These are phyloP conservation scores for Pythium brassicae DNA, from an alignment of 352 stramenopile genomes.

Conservation along the genomic window DNA sequence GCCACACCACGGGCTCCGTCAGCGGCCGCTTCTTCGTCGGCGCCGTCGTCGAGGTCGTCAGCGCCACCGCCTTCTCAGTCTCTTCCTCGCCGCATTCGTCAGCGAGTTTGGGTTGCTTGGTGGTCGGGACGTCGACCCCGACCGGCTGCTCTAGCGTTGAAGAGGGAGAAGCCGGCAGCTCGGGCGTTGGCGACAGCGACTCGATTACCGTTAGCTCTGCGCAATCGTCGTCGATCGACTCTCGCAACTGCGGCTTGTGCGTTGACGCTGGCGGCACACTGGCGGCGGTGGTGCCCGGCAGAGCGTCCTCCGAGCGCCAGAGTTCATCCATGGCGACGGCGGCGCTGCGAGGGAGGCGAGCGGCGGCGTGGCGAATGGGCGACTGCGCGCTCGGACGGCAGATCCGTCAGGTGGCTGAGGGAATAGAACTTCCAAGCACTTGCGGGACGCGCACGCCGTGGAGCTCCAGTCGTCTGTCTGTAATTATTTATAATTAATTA, in stretches of 20 bases:
- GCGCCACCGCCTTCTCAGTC: neutral
- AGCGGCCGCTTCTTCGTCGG: slow-evolving; percentile 11
- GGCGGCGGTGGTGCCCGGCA: too few species aligned
- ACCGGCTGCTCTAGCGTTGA: neutral
- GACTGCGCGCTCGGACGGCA: too few species aligned
- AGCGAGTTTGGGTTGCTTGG: neutral
- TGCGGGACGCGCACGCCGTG: too few species aligned
- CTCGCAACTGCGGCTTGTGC: neutral
- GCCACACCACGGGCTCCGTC: slow-evolving; percentile 21
- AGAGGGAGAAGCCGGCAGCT: neutral
- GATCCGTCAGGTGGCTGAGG: too few species aligned
- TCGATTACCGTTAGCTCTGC: neutral
- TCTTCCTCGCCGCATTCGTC: neutral
- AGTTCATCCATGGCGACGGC: slow-evolving; percentile 25
- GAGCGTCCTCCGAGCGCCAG: slow-evolving; percentile 24
- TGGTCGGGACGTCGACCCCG: neutral
- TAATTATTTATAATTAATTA: too few species aligned
- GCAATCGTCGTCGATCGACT: neutral
- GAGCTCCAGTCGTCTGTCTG: too few species aligned
- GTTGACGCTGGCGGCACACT: neutral
- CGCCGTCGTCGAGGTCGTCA: neutral
- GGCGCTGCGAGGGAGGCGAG: neutral
- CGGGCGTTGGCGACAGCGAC: neutral
- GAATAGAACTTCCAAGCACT: too few species aligned
- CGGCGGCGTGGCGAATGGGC: too few species aligned